Evolutionary conservation across 768 basidiomycete genomes (phyloP), one percentile per base, ranked within the genome.

Genomic region (Boletus vermiculosoides): DNA sequence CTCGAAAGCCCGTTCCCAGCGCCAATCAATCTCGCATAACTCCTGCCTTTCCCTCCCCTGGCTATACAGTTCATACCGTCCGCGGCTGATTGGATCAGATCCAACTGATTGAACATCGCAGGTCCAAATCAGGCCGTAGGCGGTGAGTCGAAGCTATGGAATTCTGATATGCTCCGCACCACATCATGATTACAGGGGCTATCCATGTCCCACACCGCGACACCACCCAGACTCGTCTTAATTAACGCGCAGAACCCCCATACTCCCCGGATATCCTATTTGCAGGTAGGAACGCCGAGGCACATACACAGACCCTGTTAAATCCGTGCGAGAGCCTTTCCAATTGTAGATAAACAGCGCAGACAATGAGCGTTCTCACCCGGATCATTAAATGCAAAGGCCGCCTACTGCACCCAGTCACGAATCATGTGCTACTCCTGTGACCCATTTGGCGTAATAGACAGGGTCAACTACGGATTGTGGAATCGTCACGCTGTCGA

Each of bases 1-100:
- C 41, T 49, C 46, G 31, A 52, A 18, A 42, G 13, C 11, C n/a
- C 12, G 36, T 52, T 49, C 50, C 20, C 47, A 56, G 37, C 51
- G 51, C 25, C 31, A 50, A 61, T 61, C 63, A 53, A 2, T 39
- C 40, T 36, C 5, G 25, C 44, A 28, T 16, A n/a, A 3, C 16
- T 16, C 22, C 10, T 18, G 41, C n/a, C 36, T 23, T 31, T 49
- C 22, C 36, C n/a, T 39, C 2, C 36, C 45, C 11, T 58, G 55
- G 51, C 46, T 47, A 45, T 53, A 54, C 34, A 42, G 13, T 25
- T 49, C 55, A 23, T 34, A 39, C 34, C 34, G 12, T 42, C 52
- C 31, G 25, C 45, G 48, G 50, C 23, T 61, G 62, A 63, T 63
- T 53, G 54, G 45, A 63, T 63, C 62, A 64, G 5, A 18, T 40